Evolutionary conservation across 371 early-diverging fungal genomes (phyloP), one percentile per base, ranked within the genome.

Genomic region (Syncephalis plumigaleata): DNA sequence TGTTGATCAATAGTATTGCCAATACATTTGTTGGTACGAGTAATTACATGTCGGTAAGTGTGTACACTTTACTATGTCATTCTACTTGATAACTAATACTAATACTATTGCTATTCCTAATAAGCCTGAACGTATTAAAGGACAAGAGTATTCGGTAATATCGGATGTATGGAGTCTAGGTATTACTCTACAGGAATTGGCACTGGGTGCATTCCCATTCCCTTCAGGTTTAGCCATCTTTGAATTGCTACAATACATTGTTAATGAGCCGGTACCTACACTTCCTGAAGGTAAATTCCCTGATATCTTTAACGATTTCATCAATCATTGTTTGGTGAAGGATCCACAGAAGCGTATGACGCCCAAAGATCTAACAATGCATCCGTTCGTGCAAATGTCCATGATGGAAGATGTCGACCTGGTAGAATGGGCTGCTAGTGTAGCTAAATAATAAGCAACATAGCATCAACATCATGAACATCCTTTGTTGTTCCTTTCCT

Each of bases 81-180:
- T n/a, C n/a, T n/a, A n/a, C n/a, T n/a, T n/a, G n/a, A n/a, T n/a
- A n/a, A 11, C 15, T 27, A 48, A 31, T 16, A 43, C 26, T 16
- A 51, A 37, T 21, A 25, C 13, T 16, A 15, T 44, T 46, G 20
- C 38, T 24, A 43, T 13, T 51, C 9, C 38, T 16, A 27, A 26
- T 67, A 87, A 87, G 85, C 97, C 97, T 44, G 98, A 97, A 61
- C 78, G 98, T 47, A 95, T 97, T 52, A 77, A 85, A 56, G 94
- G 92, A 44, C 77, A 75, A 48, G 74, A 75, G 44, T 92, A 95
- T 62, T 77, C 91, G 16, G 85, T 88, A 40, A 81, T 85, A 55
- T 88, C 89, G 13, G 97, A 96, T 60, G 84, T 91, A 20, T 97
- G 98, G 98, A 82, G 84, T 27, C 63, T 96, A 39, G 94, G 94